phyloP scores from a whole-genome alignment of 345 rosid species.

The Combretum micranthum region DNA sequence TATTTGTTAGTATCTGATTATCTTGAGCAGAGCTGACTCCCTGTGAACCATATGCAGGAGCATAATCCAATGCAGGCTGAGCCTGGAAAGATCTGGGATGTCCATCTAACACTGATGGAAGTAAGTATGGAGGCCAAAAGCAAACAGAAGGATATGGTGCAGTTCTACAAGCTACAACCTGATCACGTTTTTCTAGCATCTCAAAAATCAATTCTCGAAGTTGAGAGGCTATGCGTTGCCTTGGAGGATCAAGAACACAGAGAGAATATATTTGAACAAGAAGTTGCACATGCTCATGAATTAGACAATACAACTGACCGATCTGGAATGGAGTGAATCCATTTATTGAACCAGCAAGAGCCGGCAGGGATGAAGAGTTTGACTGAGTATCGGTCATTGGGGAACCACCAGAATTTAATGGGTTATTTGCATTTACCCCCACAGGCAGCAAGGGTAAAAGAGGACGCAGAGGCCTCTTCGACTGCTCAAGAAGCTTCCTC shows the following conservation, averaged over 20 bases:
- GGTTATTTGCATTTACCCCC: slow-evolving; percentile 23
- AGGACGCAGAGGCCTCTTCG: slow-evolving; percentile 69
- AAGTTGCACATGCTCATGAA: slow-evolving; percentile 84
- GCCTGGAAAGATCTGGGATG: slow-evolving; percentile 11
- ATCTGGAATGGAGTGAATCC: slow-evolving; percentile 67
- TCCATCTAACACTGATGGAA: slow-evolving; percentile 34
- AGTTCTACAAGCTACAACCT: slow-evolving; percentile 36
- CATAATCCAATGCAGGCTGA: slow-evolving; percentile 14
- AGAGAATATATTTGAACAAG: slow-evolving; percentile 84
- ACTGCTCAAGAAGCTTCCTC: slow-evolving; percentile 45
- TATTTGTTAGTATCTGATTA: slow-evolving; percentile 19
- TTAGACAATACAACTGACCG: slow-evolving; percentile 68
- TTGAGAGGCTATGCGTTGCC: slow-evolving; percentile 59
- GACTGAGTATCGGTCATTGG: slow-evolving; percentile 21
- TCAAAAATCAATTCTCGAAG: slow-evolving; percentile 61
- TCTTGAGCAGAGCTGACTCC: slow-evolving; percentile 8
- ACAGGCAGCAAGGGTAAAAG: slow-evolving; percentile 56
- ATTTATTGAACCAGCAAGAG: slow-evolving; percentile 25
- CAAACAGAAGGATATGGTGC: slow-evolving; percentile 43
- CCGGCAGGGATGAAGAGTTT: slow-evolving; percentile 16
- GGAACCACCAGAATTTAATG: slow-evolving; percentile 18
- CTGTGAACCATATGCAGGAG: slow-evolving; percentile 12
- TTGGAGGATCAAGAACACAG: slow-evolving; percentile 63
- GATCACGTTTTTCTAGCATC: slow-evolving; percentile 56
- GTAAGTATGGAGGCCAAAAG: slow-evolving; percentile 34